Conservation (phyloP, 345 rosid genomes). For the Eucalyptus sp. region DNA sequence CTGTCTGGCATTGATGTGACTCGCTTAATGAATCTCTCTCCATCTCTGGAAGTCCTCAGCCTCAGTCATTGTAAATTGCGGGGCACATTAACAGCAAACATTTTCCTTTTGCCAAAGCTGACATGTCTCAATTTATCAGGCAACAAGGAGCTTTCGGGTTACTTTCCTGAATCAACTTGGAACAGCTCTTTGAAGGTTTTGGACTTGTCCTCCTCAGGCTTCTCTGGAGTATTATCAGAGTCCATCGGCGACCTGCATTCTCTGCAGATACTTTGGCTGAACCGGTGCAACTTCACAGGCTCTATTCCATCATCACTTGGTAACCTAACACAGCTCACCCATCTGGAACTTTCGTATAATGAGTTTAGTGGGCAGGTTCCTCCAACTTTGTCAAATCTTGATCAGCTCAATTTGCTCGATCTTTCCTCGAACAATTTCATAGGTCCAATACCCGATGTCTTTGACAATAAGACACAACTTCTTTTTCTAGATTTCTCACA, state of each 20-base stretch:
- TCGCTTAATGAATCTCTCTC: not conserved
- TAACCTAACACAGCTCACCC: slow-evolving; percentile 3
- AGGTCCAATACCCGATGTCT: not conserved
- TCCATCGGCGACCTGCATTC: not conserved
- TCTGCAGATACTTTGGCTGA: not conserved
- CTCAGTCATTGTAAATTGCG: not conserved
- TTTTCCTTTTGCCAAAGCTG: not conserved
- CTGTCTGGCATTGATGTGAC: not conserved
- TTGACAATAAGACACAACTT: not conserved
- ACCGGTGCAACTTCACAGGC: not conserved
- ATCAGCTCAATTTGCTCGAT: not conserved
- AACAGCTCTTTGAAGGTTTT: not conserved
- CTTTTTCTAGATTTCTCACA: too few relatives aligned
- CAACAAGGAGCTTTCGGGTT: not conserved
- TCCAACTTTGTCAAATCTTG: not conserved
- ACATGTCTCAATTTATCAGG: not conserved
- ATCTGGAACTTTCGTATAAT: not conserved
- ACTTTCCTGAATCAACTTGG: not conserved
- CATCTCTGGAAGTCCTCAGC: not conserved
- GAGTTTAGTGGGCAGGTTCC: not conserved
- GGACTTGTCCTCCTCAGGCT: not conserved
- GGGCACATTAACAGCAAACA: not conserved
- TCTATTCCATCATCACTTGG: slow-evolving; percentile 4
- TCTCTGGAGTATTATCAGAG: slow-evolving; percentile 4
- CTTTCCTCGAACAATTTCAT: not conserved